These are phyloP conservation scores for Houttuynia cordata DNA, from an alignment of 164 flowering plant genomes.

Conservation along the genomic window DNA sequence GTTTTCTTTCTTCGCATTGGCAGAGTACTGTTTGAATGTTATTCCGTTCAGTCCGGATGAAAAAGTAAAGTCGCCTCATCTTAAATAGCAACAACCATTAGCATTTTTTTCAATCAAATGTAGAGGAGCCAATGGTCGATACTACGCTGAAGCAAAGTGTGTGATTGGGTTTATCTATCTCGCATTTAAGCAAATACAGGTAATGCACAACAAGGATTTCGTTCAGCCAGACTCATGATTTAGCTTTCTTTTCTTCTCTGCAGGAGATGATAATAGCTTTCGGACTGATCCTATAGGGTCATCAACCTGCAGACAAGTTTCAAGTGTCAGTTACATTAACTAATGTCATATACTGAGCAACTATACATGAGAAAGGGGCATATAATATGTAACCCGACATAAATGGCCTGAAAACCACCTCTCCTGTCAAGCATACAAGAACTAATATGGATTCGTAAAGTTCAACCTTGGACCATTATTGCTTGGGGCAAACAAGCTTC, in stretches of 20 bases:
- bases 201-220: too few relatives aligned
- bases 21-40: too few relatives aligned
- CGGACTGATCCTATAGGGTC: slow-evolving; percentile 63
- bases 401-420: background rate
- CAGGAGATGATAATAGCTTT: slow-evolving; percentile 54
- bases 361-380: background rate
- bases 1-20: too few relatives aligned
- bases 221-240: slow-evolving; percentile 12
- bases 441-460: background rate
- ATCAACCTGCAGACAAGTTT: slow-evolving; percentile 43
- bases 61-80: too few relatives aligned
- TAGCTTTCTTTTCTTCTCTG: slow-evolving; percentile 36
- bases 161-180: background rate
- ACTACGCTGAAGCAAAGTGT: background rate
- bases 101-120: background rate
- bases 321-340: background rate
- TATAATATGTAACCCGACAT: too few relatives aligned
- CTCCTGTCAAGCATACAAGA: background rate
- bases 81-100: background rate
- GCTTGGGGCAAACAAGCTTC: background rate
- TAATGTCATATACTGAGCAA: background rate
- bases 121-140: background rate
- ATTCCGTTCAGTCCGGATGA: too few relatives aligned
- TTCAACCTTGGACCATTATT: background rate
- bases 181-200: too few relatives aligned